Conservation (phyloP, 2,329 filamentous ascomycete genomes). For the Hawksworthiomyces lignivorus region DNA sequence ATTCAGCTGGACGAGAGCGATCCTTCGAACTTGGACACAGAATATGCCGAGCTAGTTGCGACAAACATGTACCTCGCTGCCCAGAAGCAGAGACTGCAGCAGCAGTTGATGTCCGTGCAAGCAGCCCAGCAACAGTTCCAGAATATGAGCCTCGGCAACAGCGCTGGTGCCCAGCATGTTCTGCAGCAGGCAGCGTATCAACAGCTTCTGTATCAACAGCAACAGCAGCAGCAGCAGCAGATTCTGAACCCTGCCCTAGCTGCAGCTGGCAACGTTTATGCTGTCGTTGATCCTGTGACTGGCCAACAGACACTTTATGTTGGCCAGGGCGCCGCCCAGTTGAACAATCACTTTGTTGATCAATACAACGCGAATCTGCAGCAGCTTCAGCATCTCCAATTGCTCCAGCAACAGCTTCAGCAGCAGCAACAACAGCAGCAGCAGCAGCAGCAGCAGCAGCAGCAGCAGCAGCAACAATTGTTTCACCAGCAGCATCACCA, state of each 20-base stretch:
- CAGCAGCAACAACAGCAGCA: constrained; percentile 27
- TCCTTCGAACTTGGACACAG: constrained; percentile 74
- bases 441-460: constrained; percentile 36
- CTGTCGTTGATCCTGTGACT: constrained; percentile 78
- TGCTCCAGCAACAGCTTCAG: constrained; percentile 34
- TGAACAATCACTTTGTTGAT: constrained; percentile 33
- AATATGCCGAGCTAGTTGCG: constrained; percentile 80
- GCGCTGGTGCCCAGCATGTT: constrained; percentile 20
- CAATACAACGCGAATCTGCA: constrained; percentile 31
- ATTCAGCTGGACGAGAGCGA: constrained; percentile 64
- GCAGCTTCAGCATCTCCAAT: constrained; percentile 21
- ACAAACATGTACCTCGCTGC: constrained; percentile 90
- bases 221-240: constrained; percentile 35
- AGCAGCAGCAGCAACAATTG: no score
- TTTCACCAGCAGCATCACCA: constrained; percentile 33
- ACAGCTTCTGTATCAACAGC: constrained; percentile 46
- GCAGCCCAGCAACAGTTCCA: constrained; percentile 77
- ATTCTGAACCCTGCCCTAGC: constrained; percentile 46
- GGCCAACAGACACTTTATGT: constrained; percentile 77
- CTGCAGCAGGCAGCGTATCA: constrained; percentile 50
- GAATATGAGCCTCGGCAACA: constrained; percentile 64
- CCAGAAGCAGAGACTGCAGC: constrained; percentile 90
- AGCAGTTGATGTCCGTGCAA: constrained; percentile 81
- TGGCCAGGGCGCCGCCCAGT: constrained; percentile 51
- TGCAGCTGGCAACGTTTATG: constrained; percentile 67